Evolutionary conservation across 2,329 filamentous ascomycete genomes (phyloP).

Genomic region (Aspergillus spinulosporus): DNA sequence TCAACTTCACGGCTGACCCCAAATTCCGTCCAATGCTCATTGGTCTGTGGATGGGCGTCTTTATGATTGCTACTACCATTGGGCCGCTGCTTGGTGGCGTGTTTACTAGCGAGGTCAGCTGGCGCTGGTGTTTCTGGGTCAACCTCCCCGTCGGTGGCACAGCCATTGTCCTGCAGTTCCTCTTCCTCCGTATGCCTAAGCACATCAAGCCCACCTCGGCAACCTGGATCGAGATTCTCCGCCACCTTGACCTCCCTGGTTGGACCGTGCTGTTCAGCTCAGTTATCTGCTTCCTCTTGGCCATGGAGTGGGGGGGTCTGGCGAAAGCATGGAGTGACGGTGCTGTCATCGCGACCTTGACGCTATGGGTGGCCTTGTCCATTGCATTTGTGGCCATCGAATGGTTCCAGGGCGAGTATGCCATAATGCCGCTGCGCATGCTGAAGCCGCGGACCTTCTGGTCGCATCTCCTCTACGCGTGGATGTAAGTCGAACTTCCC

Average conservation of each 20-base stretch:
- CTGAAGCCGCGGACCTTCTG: background rate
- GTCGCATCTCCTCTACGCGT: background rate
- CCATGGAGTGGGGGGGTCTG: background rate
- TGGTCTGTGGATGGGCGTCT: background rate
- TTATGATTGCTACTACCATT: background rate
- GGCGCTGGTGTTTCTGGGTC: conserved; percentile 31
- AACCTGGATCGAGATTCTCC: background rate
- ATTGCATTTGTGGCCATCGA: background rate
- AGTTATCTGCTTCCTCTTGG: background rate
- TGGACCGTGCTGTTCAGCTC: background rate
- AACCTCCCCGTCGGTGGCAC: background rate
- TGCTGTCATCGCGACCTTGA: background rate
- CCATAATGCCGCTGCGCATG: background rate
- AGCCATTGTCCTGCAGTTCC: background rate
- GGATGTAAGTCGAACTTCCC: background rate
- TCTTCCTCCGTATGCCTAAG: background rate
- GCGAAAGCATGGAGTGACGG: background rate
- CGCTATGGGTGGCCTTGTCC: background rate
- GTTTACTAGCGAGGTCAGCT: conserved; percentile 24
- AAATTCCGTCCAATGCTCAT: background rate
- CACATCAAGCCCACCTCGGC: background rate
- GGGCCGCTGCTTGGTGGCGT: conserved; percentile 18
- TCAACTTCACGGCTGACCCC: background rate
- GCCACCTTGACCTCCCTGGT: background rate
- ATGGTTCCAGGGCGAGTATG: background rate